phyloP scores from a whole-genome alignment of 441 rosid species.

The Adansonia grandidieri region DNA sequence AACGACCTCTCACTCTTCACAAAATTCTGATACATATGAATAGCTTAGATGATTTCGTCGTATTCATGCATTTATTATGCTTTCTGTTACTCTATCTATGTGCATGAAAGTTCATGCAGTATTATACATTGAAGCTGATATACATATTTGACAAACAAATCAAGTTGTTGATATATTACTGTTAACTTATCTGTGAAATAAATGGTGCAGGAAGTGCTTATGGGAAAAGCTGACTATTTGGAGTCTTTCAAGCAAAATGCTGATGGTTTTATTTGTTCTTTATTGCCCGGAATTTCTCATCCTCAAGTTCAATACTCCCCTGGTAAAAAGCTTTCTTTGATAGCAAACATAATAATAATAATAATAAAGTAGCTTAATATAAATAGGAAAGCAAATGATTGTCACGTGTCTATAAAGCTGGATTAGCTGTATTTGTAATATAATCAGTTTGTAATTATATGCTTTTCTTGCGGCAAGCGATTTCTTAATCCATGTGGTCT shows the following conservation, averaged over 20 bases:
- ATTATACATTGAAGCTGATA: constrained; percentile 15
- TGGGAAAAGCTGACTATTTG: constrained; percentile 91
- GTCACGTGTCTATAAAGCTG: constrained; percentile 15
- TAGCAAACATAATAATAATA: neutral
- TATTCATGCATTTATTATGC: constrained; percentile 17
- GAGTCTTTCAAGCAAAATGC: constrained; percentile 85
- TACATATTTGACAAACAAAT: neutral
- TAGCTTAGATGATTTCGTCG: constrained; percentile 4
- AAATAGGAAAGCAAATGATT: neutral
- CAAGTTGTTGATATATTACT: constrained; percentile 6
- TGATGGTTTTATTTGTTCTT: constrained; percentile 83
- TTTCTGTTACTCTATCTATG: neutral
- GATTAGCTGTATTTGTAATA: neutral
- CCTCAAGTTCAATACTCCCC: constrained; percentile 95
- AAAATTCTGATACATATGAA: neutral
- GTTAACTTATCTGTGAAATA: neutral
- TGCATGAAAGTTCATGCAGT: constrained; percentile 2
- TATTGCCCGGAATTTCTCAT: constrained; percentile 87
- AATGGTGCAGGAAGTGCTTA: constrained; percentile 74
- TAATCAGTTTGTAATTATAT: neutral
- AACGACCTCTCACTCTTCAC: constrained; percentile 23
- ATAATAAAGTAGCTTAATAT: neutral
- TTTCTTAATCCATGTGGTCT: constrained; percentile 6
- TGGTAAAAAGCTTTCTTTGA: constrained; percentile 42
- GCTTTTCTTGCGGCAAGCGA: neutral